A percentile compares a stretch with the other conserved stretches of the same genome.
Evolutionary conservation across 2,329 filamentous ascomycete genomes (phyloP).

Genomic region (Lithohypha guttulata): DNA sequence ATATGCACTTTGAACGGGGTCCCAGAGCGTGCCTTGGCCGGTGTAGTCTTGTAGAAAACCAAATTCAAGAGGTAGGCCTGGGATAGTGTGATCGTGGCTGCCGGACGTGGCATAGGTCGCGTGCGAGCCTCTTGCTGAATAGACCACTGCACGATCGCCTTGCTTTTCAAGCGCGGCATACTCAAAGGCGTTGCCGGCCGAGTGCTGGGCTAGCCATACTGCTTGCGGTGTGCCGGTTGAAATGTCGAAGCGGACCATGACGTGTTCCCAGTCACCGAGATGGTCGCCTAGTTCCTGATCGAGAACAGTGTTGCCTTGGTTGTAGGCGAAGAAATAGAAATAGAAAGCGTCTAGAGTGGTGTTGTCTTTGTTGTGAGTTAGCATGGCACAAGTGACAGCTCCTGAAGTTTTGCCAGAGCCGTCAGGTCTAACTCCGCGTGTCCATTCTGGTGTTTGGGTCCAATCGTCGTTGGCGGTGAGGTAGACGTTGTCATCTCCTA

Average conservation of each 20-base stretch:
- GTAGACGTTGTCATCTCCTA: slow-evolving; percentile 38
- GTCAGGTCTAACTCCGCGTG: slow-evolving; percentile 45
- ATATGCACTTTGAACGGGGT: slow-evolving; percentile 46
- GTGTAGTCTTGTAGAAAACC: slow-evolving; percentile 44
- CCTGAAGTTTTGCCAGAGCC: slow-evolving; percentile 39
- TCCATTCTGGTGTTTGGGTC: slow-evolving; percentile 36
- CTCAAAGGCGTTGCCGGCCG: slow-evolving; percentile 51
- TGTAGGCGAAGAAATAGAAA: slow-evolving; percentile 50
- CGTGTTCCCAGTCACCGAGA: slow-evolving; percentile 48
- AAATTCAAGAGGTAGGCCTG: slow-evolving; percentile 38
- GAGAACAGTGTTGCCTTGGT: slow-evolving; percentile 35
- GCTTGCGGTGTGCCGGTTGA: slow-evolving; percentile 41
- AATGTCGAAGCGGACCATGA: slow-evolving; percentile 44
- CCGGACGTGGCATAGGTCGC: slow-evolving; percentile 51
- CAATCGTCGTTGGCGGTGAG: slow-evolving; percentile 41
- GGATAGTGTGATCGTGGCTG: slow-evolving; percentile 53
- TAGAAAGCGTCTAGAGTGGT: slow-evolving; percentile 50
- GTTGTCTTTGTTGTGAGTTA: slow-evolving; percentile 49
- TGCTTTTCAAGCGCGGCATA: slow-evolving; percentile 44
- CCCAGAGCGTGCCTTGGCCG: slow-evolving; percentile 48
- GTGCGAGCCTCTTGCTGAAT: slow-evolving; percentile 51
- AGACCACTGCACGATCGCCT: slow-evolving; percentile 44
- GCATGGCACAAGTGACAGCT: slow-evolving; percentile 42
- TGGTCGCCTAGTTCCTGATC: slow-evolving; percentile 48
- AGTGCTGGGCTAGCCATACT: slow-evolving; percentile 55